phyloP scores from a whole-genome alignment of 164 flowering plant genomes.

The Liquidambar formosana region DNA sequence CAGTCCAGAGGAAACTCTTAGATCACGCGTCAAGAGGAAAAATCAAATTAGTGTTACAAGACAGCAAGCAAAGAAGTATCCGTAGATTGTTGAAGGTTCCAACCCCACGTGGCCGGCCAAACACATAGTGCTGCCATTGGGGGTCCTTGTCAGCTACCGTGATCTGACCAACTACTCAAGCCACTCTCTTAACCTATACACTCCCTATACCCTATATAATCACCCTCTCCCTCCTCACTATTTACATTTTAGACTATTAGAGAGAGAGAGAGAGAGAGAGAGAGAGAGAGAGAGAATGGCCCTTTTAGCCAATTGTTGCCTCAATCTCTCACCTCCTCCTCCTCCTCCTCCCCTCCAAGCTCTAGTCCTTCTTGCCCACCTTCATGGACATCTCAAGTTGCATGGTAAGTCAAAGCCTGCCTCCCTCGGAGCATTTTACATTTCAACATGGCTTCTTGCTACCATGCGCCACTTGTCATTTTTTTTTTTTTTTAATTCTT shows the following conservation, averaged over 20 bases:
- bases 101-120: conserved; percentile 5
- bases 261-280: background rate
- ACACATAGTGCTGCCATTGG: background rate
- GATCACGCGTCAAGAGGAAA: too few relatives aligned
- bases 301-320: conserved; percentile 19
- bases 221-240: background rate
- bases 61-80: conserved; percentile 11
- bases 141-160: background rate
- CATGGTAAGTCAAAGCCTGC: conserved; percentile 17
- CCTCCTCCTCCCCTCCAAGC: conserved; percentile 4
- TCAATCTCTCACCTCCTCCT: conserved; percentile 19
- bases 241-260: background rate
- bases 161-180: background rate
- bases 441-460: background rate
- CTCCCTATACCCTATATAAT: background rate
- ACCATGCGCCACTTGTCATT: background rate
- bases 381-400: background rate
- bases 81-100: conserved; percentile 9
- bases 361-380: background rate
- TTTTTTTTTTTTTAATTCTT: background rate
- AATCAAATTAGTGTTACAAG: too few relatives aligned
- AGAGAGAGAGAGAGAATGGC: conserved; percentile 12
- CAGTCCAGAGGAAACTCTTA: too few relatives aligned
- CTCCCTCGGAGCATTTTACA: background rate
- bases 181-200: background rate